Base-by-base conservation (phyloP, 148 eudicot species). In the Rhododendron vialii region DNA sequence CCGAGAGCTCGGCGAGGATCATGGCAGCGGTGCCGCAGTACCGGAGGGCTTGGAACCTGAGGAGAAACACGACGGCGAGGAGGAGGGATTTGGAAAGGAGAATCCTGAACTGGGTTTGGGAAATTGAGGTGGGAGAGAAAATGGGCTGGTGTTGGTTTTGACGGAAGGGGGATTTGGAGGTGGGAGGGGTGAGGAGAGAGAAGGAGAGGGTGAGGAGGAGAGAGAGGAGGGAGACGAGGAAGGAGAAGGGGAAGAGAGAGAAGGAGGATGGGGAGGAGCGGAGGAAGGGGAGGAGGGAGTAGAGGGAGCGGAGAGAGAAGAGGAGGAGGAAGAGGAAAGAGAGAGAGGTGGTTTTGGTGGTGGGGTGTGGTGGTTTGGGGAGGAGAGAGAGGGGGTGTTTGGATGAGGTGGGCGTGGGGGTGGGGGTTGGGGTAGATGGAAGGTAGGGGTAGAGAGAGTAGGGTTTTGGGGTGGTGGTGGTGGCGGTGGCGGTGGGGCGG, bases 191-290 rank as follows among this genome's bases (percentile, higher is more conserved):
- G 85, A 93, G 87, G 36, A 94, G 85, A 59, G 95, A 93, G 84
- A 94, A 93, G 78, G 90, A 87, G 59, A 88, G 85, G 51, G 93
- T 51, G 84, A 90, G 85, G 73, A 91, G 77, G 83, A 90, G 81
- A n/a, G 93, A 91, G 57, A 92, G 85, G 55, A 95, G 93, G 11
- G 96, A 95, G 81, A 96, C 97, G 82, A 95, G 92, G 85, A 96
- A 95, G 11, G 98, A 91, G 91, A 95, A 96, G 55, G 98, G 98
- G 92, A 95, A 96, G 87, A 94, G 53, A 53, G 97, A 95, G 90
- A 95, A 93, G 85, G 95, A 96, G 82, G 95, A 91, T 73, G 95
- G 95, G 83, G 94, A 92, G 74, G 98, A 91, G 80, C 87, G 93
- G 83, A 95, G 90, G 77, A 94, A 95, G 36, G 94, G 96, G 86